Evolutionary conservation across 306 rosid species (phyloP).

Genomic region (Quercus suber): DNA sequence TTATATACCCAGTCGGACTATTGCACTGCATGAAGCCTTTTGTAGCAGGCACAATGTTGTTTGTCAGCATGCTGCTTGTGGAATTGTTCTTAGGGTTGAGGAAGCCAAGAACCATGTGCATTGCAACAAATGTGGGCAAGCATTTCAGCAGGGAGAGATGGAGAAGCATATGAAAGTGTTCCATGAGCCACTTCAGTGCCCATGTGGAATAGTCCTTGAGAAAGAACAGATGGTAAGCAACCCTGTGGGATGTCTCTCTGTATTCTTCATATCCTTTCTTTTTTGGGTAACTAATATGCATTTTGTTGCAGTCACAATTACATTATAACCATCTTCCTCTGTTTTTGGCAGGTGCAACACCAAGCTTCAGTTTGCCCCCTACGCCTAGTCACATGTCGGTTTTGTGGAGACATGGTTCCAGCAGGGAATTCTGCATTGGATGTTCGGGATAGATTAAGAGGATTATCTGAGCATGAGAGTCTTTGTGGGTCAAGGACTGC

Average conservation of each 20-base stretch:
- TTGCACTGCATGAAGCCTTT: constrained; percentile 88
- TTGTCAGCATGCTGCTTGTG: constrained; percentile 71
- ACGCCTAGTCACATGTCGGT: constrained; percentile 73
- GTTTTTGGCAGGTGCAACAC: constrained; percentile 66
- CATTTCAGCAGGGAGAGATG: constrained; percentile 79
- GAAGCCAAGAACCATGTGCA: constrained; percentile 87
- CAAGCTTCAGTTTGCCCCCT: constrained; percentile 71
- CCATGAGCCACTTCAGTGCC: constrained; percentile 81
- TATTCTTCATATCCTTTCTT: background rate
- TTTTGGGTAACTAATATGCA: background rate
- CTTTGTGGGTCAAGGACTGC: constrained; percentile 92
- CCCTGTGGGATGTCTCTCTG: background rate
- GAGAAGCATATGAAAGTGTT: constrained; percentile 91
- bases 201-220: constrained; percentile 83
- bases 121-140: constrained; percentile 80
- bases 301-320: background rate
- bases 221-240: constrained; percentile 85
- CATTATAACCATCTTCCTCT: background rate
- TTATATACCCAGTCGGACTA: constrained; percentile 73
- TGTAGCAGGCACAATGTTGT: constrained; percentile 82
- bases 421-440: constrained; percentile 82
- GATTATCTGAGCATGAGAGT: constrained; percentile 92
- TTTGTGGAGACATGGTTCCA: constrained; percentile 98
- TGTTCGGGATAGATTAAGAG: constrained; percentile 77
- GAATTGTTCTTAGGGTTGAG: constrained; percentile 83